These are phyloP conservation scores for Malus domestica DNA, from an alignment of 306 rosid genomes.

Conservation along the genomic window DNA sequence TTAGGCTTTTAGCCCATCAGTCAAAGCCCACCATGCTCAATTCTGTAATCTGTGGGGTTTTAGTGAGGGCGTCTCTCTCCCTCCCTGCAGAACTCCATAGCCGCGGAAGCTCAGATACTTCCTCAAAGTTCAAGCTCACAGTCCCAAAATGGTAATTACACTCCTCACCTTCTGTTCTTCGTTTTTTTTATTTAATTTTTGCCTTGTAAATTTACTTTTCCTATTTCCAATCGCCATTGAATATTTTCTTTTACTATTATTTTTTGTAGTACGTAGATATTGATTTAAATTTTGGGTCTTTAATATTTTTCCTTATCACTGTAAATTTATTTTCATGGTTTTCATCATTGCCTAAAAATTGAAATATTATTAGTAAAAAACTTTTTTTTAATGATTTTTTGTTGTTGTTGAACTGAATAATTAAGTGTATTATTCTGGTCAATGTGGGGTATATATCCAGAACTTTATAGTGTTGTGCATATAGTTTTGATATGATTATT, in stretches of 20 bases:
- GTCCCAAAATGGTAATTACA: conserved; percentile 18
- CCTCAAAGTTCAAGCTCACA: conserved; percentile 11
- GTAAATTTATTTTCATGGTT: neutral
- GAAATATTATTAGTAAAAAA: neutral
- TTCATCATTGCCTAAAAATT: neutral
- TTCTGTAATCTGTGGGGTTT: conserved; percentile 20
- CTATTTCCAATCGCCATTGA: too few species aligned
- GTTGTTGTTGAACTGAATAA: neutral
- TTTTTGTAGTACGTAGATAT: too few species aligned
- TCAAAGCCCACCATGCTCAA: neutral
- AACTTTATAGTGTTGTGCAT: too few species aligned
- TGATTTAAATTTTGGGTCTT: neutral
- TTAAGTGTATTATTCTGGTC: neutral
- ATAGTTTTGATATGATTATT: too few species aligned
- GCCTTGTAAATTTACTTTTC: neutral
- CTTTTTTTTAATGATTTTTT: too few species aligned
- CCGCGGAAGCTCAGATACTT: conserved; percentile 10
- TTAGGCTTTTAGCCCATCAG: too few species aligned
- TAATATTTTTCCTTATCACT: neutral
- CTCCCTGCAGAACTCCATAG: neutral
- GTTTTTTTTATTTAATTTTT: neutral
- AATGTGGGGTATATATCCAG: too few species aligned
- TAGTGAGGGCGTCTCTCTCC: neutral
- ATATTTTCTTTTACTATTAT: too few species aligned
- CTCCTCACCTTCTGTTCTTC: neutral